Evolutionary conservation across 163 green algal species (phyloP), one percentile per base, ranked within the genome.

Genomic region (Trebouxiophyceae sp.): DNA sequence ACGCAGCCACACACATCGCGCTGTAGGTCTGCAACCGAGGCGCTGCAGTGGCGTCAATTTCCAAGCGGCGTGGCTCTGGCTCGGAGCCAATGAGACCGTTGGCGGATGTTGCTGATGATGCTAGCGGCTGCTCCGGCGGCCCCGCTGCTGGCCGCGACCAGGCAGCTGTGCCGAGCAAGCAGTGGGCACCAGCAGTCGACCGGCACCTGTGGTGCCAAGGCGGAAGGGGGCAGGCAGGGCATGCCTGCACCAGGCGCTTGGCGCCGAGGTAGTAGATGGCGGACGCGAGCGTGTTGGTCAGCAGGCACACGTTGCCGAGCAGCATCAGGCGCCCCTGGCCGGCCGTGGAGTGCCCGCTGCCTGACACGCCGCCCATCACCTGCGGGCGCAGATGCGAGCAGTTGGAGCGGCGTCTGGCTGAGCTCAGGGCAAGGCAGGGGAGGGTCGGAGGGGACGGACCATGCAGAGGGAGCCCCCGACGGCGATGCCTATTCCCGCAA

Each of bases 401-500:
- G 39, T 50, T 50, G 39, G 39, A 16, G 39, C 16, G 39, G 8
- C 16, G 39, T 50, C 16, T n/a, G 8, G 39, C 16, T 50, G n/a
- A n/a, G n/a, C n/a, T n/a, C n/a, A n/a, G n/a, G n/a, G n/a, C n/a
- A n/a, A n/a, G n/a, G n/a, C n/a, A n/a, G n/a, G n/a, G n/a, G n/a
- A n/a, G n/a, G n/a, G n/a, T 50, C 12, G 12, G 39, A 50, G 24
- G 32, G 33, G 26, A 47, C 69, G 26, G 44, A 90, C 83, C 83
- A 90, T 87, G 66, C 68, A 72, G 23, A 83, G 60, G 29, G 81
- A 82, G 24, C 83, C 83, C 1, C 33, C 47, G 12, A 87, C 81
- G 1, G 81, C 77, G 20, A 89, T 44, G 2, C 32, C 59, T 22
- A 89, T 84, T 56, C 84, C 84, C 2, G 54, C 27, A 19, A 87